Evolutionary conservation across 2,329 filamentous ascomycete species (phyloP).

Genomic region (Claviceps sp.): DNA sequence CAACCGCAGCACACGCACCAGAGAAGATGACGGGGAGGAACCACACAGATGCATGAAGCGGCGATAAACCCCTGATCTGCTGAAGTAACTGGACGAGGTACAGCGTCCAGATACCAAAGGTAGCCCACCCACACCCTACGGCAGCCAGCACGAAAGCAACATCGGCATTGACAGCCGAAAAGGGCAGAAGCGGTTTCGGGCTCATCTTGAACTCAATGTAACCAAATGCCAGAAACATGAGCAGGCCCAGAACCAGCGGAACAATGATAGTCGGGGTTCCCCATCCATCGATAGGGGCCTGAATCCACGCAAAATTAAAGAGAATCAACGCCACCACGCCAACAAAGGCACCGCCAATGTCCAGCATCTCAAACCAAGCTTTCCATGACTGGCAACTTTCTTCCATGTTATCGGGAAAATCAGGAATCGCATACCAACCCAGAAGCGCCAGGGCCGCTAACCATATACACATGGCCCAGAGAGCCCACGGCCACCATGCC

Average conservation of each 20-base stretch:
- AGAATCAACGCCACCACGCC: conserved; percentile 45
- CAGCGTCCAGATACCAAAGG: conserved; percentile 40
- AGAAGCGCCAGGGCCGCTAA: conserved; percentile 19
- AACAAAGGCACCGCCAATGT: conserved; percentile 24
- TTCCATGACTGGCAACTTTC: conserved; percentile 7
- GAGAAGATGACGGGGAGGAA: conserved; percentile 29
- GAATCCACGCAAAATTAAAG: conserved; percentile 56
- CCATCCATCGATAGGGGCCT: conserved; percentile 49
- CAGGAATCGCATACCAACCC: conserved; percentile 22
- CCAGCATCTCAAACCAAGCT: conserved; percentile 18
- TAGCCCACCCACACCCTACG: conserved; percentile 39
- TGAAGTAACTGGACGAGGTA: conserved; percentile 38
- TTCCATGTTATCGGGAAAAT: conserved; percentile 9
- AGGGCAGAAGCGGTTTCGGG: conserved; percentile 41
- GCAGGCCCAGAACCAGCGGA: conserved; percentile 41
- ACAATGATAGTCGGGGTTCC: conserved; percentile 39
- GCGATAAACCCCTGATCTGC: conserved; percentile 25
- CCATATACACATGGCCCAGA: conserved; percentile 27
- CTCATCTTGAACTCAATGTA: conserved; percentile 38
- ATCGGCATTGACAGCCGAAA: conserved; percentile 30
- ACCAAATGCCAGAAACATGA: conserved; percentile 42
- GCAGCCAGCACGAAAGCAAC: conserved; percentile 43
- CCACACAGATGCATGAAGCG: conserved; percentile 30
- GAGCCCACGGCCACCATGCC: conserved; percentile 35
- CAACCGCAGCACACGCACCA: conserved; percentile 30